Evolutionary conservation across 371 early-diverging fungal genomes (phyloP), one percentile per base, ranked within the genome.

Genomic region (Mucor piriformis): DNA sequence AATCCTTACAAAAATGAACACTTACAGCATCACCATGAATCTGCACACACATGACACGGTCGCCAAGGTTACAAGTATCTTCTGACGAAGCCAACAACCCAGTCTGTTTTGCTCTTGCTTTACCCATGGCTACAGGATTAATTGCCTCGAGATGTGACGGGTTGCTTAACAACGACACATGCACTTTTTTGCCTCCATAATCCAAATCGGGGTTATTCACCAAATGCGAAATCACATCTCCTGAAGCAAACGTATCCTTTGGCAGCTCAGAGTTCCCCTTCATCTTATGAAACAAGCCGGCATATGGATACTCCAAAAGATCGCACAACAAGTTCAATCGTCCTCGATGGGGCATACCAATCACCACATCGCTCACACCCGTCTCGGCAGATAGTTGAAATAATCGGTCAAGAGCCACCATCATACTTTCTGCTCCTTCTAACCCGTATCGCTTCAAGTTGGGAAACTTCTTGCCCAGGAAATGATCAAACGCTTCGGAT

Each of bases 261-360:
- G 95, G 95, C 52, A 95, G 84, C 67, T 97, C 97, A 18, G 92
- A 70, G 63, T 92, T 87, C 20, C 97, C 97, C 60, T 91, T 91
- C 67, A 98, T 83, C 77, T 98, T 96, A 73, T 88, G 85, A 77
- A 97, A 98, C 47, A 97, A 74, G 6, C 88, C 87, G n/a, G 80
- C 82, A 10, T 91, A 88, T 35, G 88, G 80, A 59, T 86, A 92
- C 68, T 91, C 70, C 50, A 97, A 72, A 25, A 96, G 72, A 70
- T 93, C 94, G 13, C 92, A 87, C 34, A 96, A 77, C 11, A 98
- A 70, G 69, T 98, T 98, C 44, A 98, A 83, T 50, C 98, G 86
- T 29, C 98, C 98, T 54, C 98, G 92, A 74, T 98, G 98, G 8
- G 98, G 95, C 97, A 97, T 97, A 47, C 98, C 90, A 43, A 97